Percentiles rank a stretch among this genome's conserved stretches.
These are phyloP conservation scores for Entomortierella parvispora DNA, from an alignment of 192 early-diverging fungal genomes.

Conservation along the genomic window DNA sequence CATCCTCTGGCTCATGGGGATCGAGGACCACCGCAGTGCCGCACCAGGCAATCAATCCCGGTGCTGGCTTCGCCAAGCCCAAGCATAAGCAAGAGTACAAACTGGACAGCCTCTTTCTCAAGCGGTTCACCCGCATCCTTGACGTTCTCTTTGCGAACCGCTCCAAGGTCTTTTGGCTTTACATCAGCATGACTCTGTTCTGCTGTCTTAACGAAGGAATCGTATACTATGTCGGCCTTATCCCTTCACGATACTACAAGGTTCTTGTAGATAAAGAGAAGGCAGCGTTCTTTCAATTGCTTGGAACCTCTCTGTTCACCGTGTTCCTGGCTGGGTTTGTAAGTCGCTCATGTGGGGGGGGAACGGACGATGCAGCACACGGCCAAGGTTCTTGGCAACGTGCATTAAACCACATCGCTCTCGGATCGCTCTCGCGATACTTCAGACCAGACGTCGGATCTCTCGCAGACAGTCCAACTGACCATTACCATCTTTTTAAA, in stretches of 20 bases:
- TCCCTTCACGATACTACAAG: constrained; percentile 79
- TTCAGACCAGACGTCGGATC: too few species aligned
- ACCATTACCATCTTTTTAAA: too few species aligned
- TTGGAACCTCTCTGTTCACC: constrained; percentile 61
- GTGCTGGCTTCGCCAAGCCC: constrained; percentile 1
- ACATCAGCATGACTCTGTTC: constrained; percentile 52
- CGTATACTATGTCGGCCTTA: constrained; percentile 76
- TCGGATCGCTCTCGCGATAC: too few species aligned
- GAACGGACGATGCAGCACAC: not conserved
- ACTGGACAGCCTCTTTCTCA: constrained; percentile 50
- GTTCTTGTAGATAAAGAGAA: constrained; percentile 74
- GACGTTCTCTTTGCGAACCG: constrained; percentile 32
- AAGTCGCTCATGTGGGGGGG: constrained; percentile 22
- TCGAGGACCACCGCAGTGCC: not conserved
- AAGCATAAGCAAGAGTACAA: constrained; percentile 38
- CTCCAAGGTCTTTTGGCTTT: constrained; percentile 55
- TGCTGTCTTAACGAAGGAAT: constrained; percentile 58
- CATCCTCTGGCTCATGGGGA: constrained; percentile 8
- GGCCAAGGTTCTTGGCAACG: not conserved
- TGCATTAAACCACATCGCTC: not conserved
- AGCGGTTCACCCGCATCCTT: constrained; percentile 41
- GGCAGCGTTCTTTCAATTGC: constrained; percentile 66
- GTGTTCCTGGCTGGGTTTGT: constrained; percentile 70
- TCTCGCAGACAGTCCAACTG: too few species aligned
- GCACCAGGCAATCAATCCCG: not conserved